Conservation (phyloP, 192 early-diverging fungal genomes). For the Coemansia furcata region DNA sequence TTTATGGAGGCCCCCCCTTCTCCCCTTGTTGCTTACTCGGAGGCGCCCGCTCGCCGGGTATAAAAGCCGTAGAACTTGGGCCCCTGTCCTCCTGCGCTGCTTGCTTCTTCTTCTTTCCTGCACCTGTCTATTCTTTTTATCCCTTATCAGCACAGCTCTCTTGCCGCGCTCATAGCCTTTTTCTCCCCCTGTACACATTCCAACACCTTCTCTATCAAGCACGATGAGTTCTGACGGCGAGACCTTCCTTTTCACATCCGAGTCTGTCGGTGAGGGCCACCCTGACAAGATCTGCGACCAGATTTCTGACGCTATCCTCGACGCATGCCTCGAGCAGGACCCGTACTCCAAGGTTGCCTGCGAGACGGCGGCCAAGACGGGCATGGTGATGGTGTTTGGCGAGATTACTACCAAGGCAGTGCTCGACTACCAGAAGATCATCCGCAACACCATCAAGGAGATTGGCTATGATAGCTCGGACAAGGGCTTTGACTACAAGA, state of each 20-base stretch:
- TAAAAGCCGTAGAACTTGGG: neutral
- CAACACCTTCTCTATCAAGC: neutral
- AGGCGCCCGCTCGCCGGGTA: neutral
- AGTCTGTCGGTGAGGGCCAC: conserved; percentile 99
- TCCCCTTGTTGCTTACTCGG: neutral
- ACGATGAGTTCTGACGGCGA: conserved; percentile 56
- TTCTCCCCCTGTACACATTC: neutral
- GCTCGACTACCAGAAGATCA: conserved; percentile 99
- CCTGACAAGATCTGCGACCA: conserved; percentile 99
- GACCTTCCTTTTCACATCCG: conserved; percentile 99
- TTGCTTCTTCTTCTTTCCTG: neutral
- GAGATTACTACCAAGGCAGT: conserved; percentile 99
- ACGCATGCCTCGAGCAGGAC: conserved; percentile 92
- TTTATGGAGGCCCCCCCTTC: neutral
- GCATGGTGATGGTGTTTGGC: conserved; percentile 99
- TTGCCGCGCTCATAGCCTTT: neutral
- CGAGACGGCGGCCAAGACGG: conserved; percentile 99
- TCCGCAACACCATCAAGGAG: conserved; percentile 97
- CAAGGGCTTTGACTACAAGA: conserved; percentile 99
- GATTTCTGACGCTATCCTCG: conserved; percentile 98
- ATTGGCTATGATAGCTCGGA: conserved; percentile 98
- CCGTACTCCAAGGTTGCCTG: conserved; percentile 98
- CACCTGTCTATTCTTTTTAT: neutral
- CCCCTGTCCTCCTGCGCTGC: conserved; percentile 1
- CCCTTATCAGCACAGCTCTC: neutral